Percentiles rank a stretch among this genome's conserved stretches.
Evolutionary conservation across 1,139 yeast species (phyloP).

Genomic region (Saccharomyces hybrid): DNA sequence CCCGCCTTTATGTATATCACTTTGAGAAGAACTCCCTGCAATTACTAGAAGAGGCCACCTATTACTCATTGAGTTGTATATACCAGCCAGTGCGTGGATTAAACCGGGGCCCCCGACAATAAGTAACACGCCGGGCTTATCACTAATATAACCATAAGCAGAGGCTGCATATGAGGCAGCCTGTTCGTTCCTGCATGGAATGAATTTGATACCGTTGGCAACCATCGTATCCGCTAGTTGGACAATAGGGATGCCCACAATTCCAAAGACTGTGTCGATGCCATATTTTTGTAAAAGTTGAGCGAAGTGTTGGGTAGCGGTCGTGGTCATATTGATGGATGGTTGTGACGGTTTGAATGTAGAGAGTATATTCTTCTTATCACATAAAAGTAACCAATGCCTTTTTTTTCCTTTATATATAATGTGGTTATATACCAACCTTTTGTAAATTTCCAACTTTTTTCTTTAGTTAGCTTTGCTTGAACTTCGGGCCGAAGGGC

Average conservation of each 20-base stretch:
- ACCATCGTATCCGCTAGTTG: slow-evolving; percentile 53
- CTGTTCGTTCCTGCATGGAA: slow-evolving; percentile 58
- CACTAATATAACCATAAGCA: slow-evolving; percentile 53
- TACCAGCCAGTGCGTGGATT: slow-evolving; percentile 55
- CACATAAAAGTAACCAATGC: neutral
- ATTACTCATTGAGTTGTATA: slow-evolving; percentile 50
- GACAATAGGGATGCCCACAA: slow-evolving; percentile 64
- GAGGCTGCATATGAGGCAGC: slow-evolving; percentile 67
- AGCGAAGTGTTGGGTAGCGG: slow-evolving; percentile 39
- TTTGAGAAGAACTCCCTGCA: slow-evolving; percentile 44
- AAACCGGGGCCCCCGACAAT: slow-evolving; percentile 71
- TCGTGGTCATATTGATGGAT: neutral
- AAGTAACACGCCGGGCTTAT: slow-evolving; percentile 52
- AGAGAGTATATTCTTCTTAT: neutral
- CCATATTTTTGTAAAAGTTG: slow-evolving; percentile 40
- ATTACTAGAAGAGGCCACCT: slow-evolving; percentile 53
- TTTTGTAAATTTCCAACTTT: neutral
- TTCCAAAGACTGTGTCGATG: slow-evolving; percentile 50
- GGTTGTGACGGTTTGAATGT: neutral
- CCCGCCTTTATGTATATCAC: slow-evolving; percentile 47
- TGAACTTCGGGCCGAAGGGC: neutral
- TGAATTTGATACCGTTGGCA: slow-evolving; percentile 43
- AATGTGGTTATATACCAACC: neutral
- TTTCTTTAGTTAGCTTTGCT: neutral
- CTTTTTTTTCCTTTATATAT: neutral